A percentile compares a stretch with the other conserved stretches of the same genome.
Evolutionary conservation across 345 rosid genomes (phyloP).

Genomic region (Hypericum perforatum): DNA sequence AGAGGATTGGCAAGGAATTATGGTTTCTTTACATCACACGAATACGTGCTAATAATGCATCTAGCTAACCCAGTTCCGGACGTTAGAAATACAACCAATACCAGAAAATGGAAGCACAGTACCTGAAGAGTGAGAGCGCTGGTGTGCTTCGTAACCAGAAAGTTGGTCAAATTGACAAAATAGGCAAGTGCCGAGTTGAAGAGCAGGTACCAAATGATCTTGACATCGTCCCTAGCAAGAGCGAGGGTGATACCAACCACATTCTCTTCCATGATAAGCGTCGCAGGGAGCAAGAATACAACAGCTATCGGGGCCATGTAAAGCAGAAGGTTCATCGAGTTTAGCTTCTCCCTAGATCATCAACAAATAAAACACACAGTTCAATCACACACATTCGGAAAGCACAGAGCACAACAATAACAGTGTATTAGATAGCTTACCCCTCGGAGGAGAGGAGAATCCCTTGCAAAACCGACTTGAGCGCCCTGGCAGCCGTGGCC

Average conservation of each 20-base stretch:
- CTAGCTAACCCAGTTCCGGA: too few species aligned
- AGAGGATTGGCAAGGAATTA: too few species aligned
- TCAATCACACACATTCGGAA: not conserved
- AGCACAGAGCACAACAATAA: not conserved
- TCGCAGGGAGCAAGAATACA: conserved; percentile 78
- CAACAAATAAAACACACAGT: conserved; percentile 1
- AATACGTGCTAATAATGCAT: too few species aligned
- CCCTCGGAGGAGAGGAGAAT: conserved; percentile 97
- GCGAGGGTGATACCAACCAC: conserved; percentile 93
- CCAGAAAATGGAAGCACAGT: not conserved
- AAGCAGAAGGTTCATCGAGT: conserved; percentile 93
- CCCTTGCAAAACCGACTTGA: conserved; percentile 94
- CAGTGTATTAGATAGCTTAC: conserved; percentile 48
- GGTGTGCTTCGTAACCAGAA: conserved; percentile 97
- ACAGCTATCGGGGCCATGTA: conserved; percentile 99
- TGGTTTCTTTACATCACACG: too few species aligned
- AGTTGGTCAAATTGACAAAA: conserved; percentile 93
- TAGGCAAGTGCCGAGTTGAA: conserved; percentile 93
- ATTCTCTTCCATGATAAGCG: conserved; percentile 88
- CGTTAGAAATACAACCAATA: too few species aligned
- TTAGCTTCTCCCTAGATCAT: conserved; percentile 81
- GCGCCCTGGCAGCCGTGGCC: conserved; percentile 97
- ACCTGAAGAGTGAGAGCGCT: conserved; percentile 98
- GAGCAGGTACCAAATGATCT: conserved; percentile 84
- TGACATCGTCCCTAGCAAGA: conserved; percentile 83